These are phyloP conservation scores for Didymellaceae sp. DNA, from an alignment of 2,329 filamentous ascomycete genomes.

Conservation along the genomic window DNA sequence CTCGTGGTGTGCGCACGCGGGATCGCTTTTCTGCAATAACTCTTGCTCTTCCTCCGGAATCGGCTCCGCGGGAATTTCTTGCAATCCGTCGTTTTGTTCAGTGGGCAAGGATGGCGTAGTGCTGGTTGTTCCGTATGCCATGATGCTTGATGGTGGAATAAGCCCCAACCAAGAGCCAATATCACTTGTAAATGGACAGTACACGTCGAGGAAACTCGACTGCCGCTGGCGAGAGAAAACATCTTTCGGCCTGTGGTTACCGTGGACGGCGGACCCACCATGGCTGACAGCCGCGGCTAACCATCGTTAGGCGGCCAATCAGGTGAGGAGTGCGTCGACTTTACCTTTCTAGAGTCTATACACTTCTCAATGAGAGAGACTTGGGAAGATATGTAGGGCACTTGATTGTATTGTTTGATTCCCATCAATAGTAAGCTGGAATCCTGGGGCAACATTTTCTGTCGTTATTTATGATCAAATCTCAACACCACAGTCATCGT, in stretches of 20 bases:
- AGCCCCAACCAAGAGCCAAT: too few relatives aligned
- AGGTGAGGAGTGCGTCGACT: not conserved
- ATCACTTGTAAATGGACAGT: too few relatives aligned
- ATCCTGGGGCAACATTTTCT: too few relatives aligned
- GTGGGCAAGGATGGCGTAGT: not conserved
- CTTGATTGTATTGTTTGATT: too few relatives aligned
- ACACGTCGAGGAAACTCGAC: too few relatives aligned
- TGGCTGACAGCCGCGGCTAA: slow-evolving; percentile 13
- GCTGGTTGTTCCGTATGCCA: slow-evolving; percentile 23
- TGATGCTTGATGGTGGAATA: too few relatives aligned
- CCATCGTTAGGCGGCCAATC: slow-evolving; percentile 7
- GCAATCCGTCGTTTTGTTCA: slow-evolving; percentile 1
- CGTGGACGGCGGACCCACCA: slow-evolving; percentile 3
- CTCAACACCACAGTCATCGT: too few relatives aligned
- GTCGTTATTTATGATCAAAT: too few relatives aligned
- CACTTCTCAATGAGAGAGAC: too few relatives aligned
- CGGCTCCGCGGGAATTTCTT: slow-evolving; percentile 11
- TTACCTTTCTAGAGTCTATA: not conserved
- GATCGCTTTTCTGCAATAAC: slow-evolving; percentile 10
- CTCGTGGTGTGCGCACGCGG: slow-evolving; percentile 1
- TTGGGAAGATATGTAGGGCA: too few relatives aligned
- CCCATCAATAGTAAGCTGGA: too few relatives aligned
- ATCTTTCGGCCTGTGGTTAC: not conserved
- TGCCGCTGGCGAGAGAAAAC: too few relatives aligned
- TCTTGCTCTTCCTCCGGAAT: slow-evolving; percentile 8